Evolutionary conservation across 2,329 filamentous ascomycete species (phyloP).

Genomic region (Ceratocystis papillata): DNA sequence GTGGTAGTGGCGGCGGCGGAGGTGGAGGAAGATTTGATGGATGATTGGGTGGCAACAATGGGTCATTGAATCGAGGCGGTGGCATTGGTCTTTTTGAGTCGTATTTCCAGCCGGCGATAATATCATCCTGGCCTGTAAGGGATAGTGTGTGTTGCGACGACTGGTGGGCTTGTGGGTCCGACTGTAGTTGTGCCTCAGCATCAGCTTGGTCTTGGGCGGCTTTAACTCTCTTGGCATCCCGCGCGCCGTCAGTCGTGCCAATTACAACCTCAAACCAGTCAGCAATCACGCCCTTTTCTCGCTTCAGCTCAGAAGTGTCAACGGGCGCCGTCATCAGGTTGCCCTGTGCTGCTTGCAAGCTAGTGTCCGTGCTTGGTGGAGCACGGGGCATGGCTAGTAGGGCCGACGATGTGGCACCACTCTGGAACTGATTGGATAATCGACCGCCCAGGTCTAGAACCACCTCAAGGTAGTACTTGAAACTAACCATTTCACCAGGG

Average conservation of each 20-base stretch:
- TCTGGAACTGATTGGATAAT: constrained; percentile 60
- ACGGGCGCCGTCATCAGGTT: constrained; percentile 54
- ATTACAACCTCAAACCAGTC: constrained; percentile 79
- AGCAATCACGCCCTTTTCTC: constrained; percentile 85
- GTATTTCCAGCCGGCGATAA: constrained; percentile 24
- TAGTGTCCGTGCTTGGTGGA: constrained; percentile 32
- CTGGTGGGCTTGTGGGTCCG: constrained; percentile 12
- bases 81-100: constrained; percentile 19
- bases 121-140: constrained; percentile 31
- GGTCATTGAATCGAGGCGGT: constrained; percentile 17
- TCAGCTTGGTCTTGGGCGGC: constrained; percentile 25
- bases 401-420: constrained; percentile 43
- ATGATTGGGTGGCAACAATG: constrained; percentile 21
- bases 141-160: constrained; percentile 24
- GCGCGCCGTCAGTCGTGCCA: constrained; percentile 67
- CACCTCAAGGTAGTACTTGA: constrained; percentile 88
- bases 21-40: constrained; percentile 23
- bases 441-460: constrained; percentile 87
- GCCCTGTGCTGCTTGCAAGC: constrained; percentile 41
- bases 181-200: constrained; percentile 10
- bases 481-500: constrained; percentile 87
- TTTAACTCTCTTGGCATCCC: constrained; percentile 21
- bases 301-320: constrained; percentile 73
- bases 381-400: constrained; percentile 31
- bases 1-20: constrained; percentile 27